phyloP scores from a whole-genome alignment of 768 basidiomycete genomes.

The Tremella mesenterica region DNA sequence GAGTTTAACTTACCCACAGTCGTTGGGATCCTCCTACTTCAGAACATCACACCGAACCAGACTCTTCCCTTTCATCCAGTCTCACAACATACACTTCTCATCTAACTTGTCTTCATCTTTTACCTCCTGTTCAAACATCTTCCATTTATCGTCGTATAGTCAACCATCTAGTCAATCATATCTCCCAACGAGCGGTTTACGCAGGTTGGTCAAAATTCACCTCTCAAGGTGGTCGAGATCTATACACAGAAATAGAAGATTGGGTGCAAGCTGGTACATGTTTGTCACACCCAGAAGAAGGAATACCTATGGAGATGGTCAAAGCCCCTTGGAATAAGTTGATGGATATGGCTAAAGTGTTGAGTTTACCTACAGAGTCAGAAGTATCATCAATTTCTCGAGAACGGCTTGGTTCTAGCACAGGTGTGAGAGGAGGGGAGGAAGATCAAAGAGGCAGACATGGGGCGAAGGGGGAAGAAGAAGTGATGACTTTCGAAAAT shows the following conservation, averaged over 20 bases:
- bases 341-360: slow-evolving; percentile 60
- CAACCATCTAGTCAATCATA: slow-evolving; percentile 61
- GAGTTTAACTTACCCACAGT: slow-evolving; percentile 13
- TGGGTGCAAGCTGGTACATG: slow-evolving; percentile 62
- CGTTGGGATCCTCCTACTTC: slow-evolving; percentile 39
- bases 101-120: slow-evolving; percentile 57
- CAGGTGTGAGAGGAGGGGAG: background rate
- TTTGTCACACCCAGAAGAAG: background rate
- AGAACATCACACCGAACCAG: slow-evolving; percentile 51
- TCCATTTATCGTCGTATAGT: slow-evolving; percentile 67
- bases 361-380: slow-evolving; percentile 48
- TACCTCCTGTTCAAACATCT: slow-evolving; percentile 56
- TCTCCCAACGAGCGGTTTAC: slow-evolving; percentile 75
- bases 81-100: slow-evolving; percentile 74
- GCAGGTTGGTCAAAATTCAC: slow-evolving; percentile 59
- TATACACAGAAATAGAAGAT: slow-evolving; percentile 64
- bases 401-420: too few species aligned
- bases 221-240: slow-evolving; percentile 54
- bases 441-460: background rate
- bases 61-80: slow-evolving; percentile 62
- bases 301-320: slow-evolving; percentile 48
- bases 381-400: background rate
- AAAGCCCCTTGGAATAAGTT: slow-evolving; percentile 71
- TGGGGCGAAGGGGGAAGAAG: background rate
- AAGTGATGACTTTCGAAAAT: slow-evolving; percentile 28